These are phyloP conservation scores for Vaccinium vitisidaea DNA, from an alignment of 148 eudicot species.

Conservation along the genomic window DNA sequence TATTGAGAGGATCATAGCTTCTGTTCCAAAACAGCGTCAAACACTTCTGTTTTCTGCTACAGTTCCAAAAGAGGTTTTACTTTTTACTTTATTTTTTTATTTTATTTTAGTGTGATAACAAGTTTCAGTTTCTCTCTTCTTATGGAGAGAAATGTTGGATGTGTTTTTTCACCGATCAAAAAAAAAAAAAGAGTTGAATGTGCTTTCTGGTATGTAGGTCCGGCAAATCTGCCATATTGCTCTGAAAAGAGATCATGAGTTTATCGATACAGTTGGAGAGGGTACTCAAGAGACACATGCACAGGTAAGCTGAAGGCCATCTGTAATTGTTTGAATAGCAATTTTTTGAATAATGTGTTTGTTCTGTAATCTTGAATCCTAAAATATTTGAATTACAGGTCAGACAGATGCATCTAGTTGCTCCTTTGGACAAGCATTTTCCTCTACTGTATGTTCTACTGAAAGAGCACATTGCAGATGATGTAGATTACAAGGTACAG, in stretches of 20 bases:
- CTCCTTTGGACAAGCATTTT: constrained; percentile 85
- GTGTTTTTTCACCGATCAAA: background rate
- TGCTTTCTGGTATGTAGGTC: constrained; percentile 50
- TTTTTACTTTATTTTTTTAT: constrained; percentile 21
- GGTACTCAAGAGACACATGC: constrained; percentile 85
- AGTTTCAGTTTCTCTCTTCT: constrained; percentile 8
- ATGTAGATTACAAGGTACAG: constrained; percentile 83
- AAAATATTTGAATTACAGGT: constrained; percentile 47
- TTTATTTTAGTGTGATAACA: background rate
- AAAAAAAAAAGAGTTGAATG: background rate
- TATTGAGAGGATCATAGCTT: constrained; percentile 76
- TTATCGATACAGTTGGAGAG: constrained; percentile 71
- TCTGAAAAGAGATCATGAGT: constrained; percentile 86
- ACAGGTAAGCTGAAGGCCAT: constrained; percentile 51
- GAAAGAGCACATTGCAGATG: constrained; percentile 88
- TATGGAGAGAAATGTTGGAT: background rate
- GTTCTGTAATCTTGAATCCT: constrained; percentile 12
- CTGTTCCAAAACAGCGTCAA: constrained; percentile 94
- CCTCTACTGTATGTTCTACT: constrained; percentile 63
- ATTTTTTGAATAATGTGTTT: constrained; percentile 1
- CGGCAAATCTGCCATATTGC: constrained; percentile 87
- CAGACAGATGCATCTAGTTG: constrained; percentile 78
- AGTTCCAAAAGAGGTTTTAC: constrained; percentile 71
- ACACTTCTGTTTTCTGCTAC: constrained; percentile 95
- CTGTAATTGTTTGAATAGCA: constrained; percentile 1